Percentiles rank a stretch among this genome's conserved stretches.
phyloP scores from a whole-genome alignment of 2,329 filamentous ascomycete species.

The Neocatenulostroma microsporum region DNA sequence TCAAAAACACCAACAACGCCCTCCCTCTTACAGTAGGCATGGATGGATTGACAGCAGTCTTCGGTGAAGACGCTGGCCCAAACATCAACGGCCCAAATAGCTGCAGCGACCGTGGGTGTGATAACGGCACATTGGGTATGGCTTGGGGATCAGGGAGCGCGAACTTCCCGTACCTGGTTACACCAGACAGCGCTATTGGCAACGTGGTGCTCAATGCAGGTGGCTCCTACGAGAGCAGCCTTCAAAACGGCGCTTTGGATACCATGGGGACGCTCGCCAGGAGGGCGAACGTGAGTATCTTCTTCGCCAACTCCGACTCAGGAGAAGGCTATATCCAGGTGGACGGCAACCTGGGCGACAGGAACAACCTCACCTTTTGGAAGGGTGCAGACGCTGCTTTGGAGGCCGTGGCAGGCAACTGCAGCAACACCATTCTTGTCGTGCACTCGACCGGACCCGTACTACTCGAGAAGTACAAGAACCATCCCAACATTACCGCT shows the following conservation, averaged over 20 bases:
- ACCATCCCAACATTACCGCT: slow-evolving; percentile 71
- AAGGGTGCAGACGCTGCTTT: slow-evolving; percentile 71
- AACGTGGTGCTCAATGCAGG: slow-evolving; percentile 55
- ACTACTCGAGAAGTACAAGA: slow-evolving; percentile 64
- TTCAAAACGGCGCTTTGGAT: slow-evolving; percentile 48
- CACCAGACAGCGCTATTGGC: slow-evolving; percentile 60
- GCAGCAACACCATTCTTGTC: slow-evolving; percentile 85
- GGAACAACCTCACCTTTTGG: slow-evolving; percentile 89
- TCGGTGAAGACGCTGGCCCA: slow-evolving; percentile 78
- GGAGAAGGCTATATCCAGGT: slow-evolving; percentile 81
- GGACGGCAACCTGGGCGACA: slow-evolving; percentile 77
- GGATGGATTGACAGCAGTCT: slow-evolving; percentile 67
- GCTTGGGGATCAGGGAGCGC: slow-evolving; percentile 57
- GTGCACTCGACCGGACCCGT: slow-evolving; percentile 81
- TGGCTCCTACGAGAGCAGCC: slow-evolving; percentile 54
- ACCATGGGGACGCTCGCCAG: slow-evolving; percentile 45
- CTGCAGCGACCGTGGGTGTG: slow-evolving; percentile 60
- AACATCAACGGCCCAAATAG: slow-evolving; percentile 71
- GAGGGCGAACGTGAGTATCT: slow-evolving; percentile 64
- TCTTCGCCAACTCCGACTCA: slow-evolving; percentile 71
- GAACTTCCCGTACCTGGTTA: slow-evolving; percentile 57
- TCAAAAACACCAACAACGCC: slow-evolving; percentile 71
- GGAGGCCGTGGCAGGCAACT: slow-evolving; percentile 65
- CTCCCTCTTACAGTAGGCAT: slow-evolving; percentile 66
- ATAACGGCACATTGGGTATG: slow-evolving; percentile 58